Percentiles rank a stretch among this genome's conserved stretches.
phyloP scores from a whole-genome alignment of 2,329 filamentous ascomycete species.

The Ophiostoma perfectum region DNA sequence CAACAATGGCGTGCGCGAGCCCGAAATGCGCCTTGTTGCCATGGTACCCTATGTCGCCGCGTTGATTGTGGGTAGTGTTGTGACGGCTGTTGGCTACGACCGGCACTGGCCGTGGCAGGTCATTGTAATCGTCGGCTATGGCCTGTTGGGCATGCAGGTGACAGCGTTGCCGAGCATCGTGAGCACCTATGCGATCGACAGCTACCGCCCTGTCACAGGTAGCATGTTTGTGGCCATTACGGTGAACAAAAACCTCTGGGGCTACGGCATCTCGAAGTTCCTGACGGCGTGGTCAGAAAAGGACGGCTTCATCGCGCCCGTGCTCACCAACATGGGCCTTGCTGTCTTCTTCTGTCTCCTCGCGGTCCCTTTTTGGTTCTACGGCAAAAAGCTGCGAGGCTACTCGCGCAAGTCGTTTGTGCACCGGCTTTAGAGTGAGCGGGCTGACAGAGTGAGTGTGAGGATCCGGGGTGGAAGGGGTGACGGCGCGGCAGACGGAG shows the following conservation, averaged over 20 bases:
- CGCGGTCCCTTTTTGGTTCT: not conserved
- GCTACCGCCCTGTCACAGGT: slow-evolving; percentile 59
- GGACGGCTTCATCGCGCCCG: slow-evolving; percentile 25
- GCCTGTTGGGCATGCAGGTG: slow-evolving; percentile 33
- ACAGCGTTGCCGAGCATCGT: slow-evolving; percentile 53
- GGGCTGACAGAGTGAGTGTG: too few relatives aligned
- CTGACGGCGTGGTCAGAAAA: slow-evolving; percentile 30
- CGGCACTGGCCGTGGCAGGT: slow-evolving; percentile 44
- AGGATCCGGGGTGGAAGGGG: too few relatives aligned
- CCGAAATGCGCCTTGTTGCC: slow-evolving; percentile 45
- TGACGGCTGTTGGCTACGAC: slow-evolving; percentile 45
- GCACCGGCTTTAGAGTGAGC: not conserved
- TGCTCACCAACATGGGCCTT: not conserved
- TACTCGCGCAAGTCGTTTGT: not conserved
- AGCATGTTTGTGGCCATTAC: slow-evolving; percentile 30
- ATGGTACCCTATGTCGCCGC: slow-evolving; percentile 42
- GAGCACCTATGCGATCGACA: slow-evolving; percentile 56
- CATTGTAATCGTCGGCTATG: slow-evolving; percentile 46
- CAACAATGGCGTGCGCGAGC: slow-evolving; percentile 44
- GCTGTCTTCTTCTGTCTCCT: not conserved
- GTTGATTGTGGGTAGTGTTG: slow-evolving; percentile 42
- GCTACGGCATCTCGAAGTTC: slow-evolving; percentile 31
- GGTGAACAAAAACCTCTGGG: slow-evolving; percentile 32
- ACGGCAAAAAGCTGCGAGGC: not conserved
- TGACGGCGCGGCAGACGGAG: too few relatives aligned